Percentiles rank a stretch among this genome's conserved stretches.
phyloP scores from a whole-genome alignment of 2,329 filamentous ascomycete species.

The Fusarium agapanthi region DNA sequence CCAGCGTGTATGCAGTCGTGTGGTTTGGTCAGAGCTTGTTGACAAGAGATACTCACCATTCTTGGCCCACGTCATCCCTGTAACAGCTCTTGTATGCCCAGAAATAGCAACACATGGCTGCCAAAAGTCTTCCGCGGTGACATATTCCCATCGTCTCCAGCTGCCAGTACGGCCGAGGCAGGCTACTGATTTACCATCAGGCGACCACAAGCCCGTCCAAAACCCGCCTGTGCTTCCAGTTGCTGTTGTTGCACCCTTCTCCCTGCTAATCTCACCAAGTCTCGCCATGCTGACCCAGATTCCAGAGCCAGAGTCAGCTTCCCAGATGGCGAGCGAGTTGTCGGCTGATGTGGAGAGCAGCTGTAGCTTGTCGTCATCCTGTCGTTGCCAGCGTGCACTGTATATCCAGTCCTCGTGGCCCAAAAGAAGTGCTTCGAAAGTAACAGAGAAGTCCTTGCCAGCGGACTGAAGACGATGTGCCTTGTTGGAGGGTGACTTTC shows the following conservation, averaged over 20 bases:
- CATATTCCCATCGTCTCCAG: constrained; percentile 86
- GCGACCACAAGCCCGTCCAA: constrained; percentile 94
- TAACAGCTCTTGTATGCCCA: constrained; percentile 85
- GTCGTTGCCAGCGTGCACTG: constrained; percentile 77
- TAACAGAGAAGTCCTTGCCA: constrained; percentile 76
- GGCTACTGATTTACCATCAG: constrained; percentile 76
- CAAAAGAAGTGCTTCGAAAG: constrained; percentile 91
- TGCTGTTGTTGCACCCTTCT: constrained; percentile 95
- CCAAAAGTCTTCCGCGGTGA: constrained; percentile 73
- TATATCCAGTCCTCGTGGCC: constrained; percentile 99
- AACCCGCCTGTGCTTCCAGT: constrained; percentile 96
- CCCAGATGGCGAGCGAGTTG: constrained; percentile 94
- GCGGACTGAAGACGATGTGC: constrained; percentile 76
- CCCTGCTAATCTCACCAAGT: constrained; percentile 90
- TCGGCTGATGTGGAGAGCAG: constrained; percentile 93
- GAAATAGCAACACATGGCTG: constrained; percentile 78
- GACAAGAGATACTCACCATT: constrained; percentile 86
- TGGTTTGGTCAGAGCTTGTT: constrained; percentile 92
- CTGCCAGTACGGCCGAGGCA: constrained; percentile 91
- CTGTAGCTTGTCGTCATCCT: constrained; percentile 64
- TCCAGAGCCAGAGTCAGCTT: constrained; percentile 81
- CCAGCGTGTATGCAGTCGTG: constrained; percentile 86
- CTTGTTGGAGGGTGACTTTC: constrained; percentile 87
- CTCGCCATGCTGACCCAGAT: constrained; percentile 90
- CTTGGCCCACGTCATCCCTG: constrained; percentile 83